Evolutionary conservation across 192 early-diverging fungal species (phyloP).

Genomic region (Rhizoclosmatium sp.): DNA sequence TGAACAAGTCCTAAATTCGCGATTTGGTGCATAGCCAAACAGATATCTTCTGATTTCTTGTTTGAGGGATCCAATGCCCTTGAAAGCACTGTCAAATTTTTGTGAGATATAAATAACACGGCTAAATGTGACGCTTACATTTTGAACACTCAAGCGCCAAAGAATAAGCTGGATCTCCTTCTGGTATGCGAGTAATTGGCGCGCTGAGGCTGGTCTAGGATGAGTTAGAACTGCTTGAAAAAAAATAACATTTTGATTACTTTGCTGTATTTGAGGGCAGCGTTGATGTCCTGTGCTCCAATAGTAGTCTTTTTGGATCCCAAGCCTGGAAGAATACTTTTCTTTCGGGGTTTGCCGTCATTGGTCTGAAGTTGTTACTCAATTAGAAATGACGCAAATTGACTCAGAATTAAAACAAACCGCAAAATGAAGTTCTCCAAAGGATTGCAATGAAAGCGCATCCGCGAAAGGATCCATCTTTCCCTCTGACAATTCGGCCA

Average conservation of each 20-base stretch:
- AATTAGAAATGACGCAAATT: not conserved
- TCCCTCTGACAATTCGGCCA: slow-evolving; percentile 9
- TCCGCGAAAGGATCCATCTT: slow-evolving; percentile 37
- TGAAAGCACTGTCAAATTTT: slow-evolving; percentile 23
- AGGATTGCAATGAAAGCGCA: slow-evolving; percentile 28
- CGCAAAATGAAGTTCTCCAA: slow-evolving; percentile 31
- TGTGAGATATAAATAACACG: too few species aligned
- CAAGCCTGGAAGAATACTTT: slow-evolving; percentile 6
- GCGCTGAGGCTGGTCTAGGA: slow-evolving; percentile 15
- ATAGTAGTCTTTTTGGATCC: slow-evolving; percentile 5
- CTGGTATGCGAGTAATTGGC: slow-evolving; percentile 45
- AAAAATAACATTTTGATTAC: slow-evolving; percentile 30
- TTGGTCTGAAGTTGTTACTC: not conserved
- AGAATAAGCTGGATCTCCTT: slow-evolving; percentile 35
- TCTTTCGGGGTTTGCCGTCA: slow-evolving; percentile 11
- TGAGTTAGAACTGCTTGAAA: not conserved
- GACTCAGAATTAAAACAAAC: slow-evolving; percentile 9
- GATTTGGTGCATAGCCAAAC: slow-evolving; percentile 36
- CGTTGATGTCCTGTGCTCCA: slow-evolving; percentile 38
- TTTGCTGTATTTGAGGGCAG: slow-evolving; percentile 51
- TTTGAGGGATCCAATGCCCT: slow-evolving; percentile 49
- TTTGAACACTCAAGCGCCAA: slow-evolving; percentile 48
- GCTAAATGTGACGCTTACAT: slow-evolving; percentile 8
- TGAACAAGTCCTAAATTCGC: slow-evolving; percentile 44
- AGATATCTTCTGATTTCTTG: slow-evolving; percentile 50